Conservation (phyloP, 2,329 filamentous ascomycete species). For the Fusarium sp. region DNA sequence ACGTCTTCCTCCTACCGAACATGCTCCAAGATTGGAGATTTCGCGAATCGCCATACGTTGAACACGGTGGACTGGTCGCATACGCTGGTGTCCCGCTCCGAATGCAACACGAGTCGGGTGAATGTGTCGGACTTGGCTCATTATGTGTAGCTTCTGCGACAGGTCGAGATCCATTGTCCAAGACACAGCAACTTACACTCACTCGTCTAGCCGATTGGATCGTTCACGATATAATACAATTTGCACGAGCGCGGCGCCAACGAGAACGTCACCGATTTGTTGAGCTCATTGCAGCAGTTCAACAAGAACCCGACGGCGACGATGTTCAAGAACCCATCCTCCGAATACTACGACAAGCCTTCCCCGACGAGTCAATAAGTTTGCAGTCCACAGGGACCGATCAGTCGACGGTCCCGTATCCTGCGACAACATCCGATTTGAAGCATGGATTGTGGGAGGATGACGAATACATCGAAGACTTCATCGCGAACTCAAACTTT, state of each 20-base stretch:
- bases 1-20: slow-evolving; percentile 56
- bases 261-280: slow-evolving; percentile 54
- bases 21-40: slow-evolving; percentile 61
- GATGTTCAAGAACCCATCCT: slow-evolving; percentile 44
- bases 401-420: slow-evolving; percentile 43
- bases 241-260: slow-evolving; percentile 53
- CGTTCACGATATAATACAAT: slow-evolving; percentile 56
- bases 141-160: slow-evolving; percentile 58
- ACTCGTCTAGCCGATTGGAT: slow-evolving; percentile 51
- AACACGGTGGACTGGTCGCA: slow-evolving; percentile 53
- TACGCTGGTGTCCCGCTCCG: slow-evolving; percentile 58
- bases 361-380: slow-evolving; percentile 50
- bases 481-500: slow-evolving; percentile 54
- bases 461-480: slow-evolving; percentile 53
- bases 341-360: slow-evolving; percentile 48
- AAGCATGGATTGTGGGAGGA: slow-evolving; percentile 61
- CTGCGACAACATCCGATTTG: slow-evolving; percentile 47
- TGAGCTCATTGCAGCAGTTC: slow-evolving; percentile 50
- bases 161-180: slow-evolving; percentile 49
- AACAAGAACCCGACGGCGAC: slow-evolving; percentile 38
- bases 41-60: slow-evolving; percentile 55
- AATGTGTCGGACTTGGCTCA: slow-evolving; percentile 56
- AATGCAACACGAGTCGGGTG: slow-evolving; percentile 55
- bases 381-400: slow-evolving; percentile 46
- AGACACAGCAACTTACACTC: slow-evolving; percentile 45